Evolutionary conservation across 2,329 filamentous ascomycete species (phyloP).

Genomic region (Colletotrichum sp.): DNA sequence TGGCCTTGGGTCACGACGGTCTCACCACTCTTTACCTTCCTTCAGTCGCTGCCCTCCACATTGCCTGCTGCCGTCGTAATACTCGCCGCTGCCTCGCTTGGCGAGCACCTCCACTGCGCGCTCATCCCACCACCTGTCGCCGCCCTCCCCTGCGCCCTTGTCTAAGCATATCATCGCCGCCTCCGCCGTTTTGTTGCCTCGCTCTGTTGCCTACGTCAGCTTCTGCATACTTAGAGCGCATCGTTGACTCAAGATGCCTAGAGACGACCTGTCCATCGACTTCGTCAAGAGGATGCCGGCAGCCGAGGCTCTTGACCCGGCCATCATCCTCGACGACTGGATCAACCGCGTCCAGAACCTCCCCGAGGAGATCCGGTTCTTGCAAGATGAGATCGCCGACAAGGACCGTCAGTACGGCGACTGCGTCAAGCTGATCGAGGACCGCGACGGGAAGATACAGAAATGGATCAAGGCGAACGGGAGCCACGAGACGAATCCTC

Average conservation of each 20-base stretch:
- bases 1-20: conserved; percentile 3
- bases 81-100: not conserved
- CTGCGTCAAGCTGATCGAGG: conserved; percentile 71
- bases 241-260: conserved; percentile 71
- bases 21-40: not conserved
- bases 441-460: conserved; percentile 77
- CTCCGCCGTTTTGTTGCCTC: not conserved
- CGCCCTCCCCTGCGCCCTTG: not conserved
- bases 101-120: not conserved
- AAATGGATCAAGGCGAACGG: conserved; percentile 82
- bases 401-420: conserved; percentile 78
- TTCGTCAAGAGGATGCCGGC: conserved; percentile 71
- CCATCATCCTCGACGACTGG: conserved; percentile 80
- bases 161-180: not conserved
- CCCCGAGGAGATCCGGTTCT: conserved; percentile 81
- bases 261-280: conserved; percentile 76
- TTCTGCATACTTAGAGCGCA: conserved; percentile 20
- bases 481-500: conserved; percentile 75
- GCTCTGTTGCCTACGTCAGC: not conserved
- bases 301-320: conserved; percentile 66
- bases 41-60: not conserved
- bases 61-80: not conserved
- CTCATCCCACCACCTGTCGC: not conserved
- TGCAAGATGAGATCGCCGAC: conserved; percentile 82
- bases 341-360: conserved; percentile 78